Evolutionary conservation across 2,329 filamentous ascomycete species (phyloP).

Genomic region (Hirsutella minnesotensis): DNA sequence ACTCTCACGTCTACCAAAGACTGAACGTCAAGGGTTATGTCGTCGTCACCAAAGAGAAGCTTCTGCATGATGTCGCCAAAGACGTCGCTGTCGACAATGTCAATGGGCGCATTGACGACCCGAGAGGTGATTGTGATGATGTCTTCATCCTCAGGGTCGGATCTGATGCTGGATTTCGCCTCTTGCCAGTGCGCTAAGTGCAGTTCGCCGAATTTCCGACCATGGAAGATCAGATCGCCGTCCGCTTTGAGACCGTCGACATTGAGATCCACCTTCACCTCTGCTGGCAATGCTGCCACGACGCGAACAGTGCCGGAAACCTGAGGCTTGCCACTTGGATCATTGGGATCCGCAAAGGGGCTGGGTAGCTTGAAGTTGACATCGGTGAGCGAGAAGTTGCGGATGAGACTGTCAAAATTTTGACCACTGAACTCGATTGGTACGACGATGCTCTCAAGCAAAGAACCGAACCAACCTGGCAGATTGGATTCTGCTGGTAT

Average conservation of each 20-base stretch:
- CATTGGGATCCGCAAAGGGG: conserved; percentile 62
- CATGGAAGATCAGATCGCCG: conserved; percentile 71
- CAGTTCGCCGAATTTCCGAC: conserved; percentile 67
- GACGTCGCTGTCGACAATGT: conserved; percentile 68
- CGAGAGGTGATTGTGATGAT: conserved; percentile 62
- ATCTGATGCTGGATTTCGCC: conserved; percentile 65
- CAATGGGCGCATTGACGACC: conserved; percentile 67
- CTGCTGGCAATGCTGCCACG: conserved; percentile 64
- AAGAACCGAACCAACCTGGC: conserved; percentile 70
- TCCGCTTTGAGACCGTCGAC: conserved; percentile 66
- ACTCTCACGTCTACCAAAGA: conserved; percentile 77
- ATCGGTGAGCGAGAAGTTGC: conserved; percentile 75
- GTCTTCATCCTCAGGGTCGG: conserved; percentile 40
- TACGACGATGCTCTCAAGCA: conserved; percentile 71
- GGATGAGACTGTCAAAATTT: conserved; percentile 71
- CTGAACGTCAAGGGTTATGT: conserved; percentile 61
- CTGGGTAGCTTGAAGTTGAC: conserved; percentile 80
- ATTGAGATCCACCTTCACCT: conserved; percentile 76
- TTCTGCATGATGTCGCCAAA: conserved; percentile 73
- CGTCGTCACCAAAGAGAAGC: conserved; percentile 61
- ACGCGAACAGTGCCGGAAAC: conserved; percentile 78
- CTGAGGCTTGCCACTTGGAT: conserved; percentile 60
- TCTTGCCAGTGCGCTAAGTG: conserved; percentile 72
- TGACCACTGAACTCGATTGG: conserved; percentile 76
- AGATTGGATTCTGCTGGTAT: conserved; percentile 52